Percentiles rank a stretch among this genome's conserved stretches.
Evolutionary conservation across 352 stramenopile species (phyloP).

Genomic region (Globisporangium irregulare): DNA sequence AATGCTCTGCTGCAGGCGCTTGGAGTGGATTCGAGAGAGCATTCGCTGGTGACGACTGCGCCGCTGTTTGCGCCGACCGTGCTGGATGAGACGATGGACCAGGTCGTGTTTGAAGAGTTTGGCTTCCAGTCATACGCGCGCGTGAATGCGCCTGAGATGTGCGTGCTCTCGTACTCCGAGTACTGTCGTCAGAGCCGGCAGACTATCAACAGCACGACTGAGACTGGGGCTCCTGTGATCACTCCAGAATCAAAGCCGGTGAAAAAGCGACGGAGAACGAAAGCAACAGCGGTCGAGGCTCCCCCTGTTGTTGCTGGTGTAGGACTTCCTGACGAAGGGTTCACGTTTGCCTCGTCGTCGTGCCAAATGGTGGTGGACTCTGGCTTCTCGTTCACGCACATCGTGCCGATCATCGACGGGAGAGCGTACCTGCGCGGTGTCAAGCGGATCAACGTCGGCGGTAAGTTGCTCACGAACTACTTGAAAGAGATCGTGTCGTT

Average conservation of each 20-base stretch:
- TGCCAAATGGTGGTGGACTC: constrained; percentile 90
- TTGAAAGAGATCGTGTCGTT: constrained; percentile 96
- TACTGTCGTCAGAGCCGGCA: constrained; percentile 20
- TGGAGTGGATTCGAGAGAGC: constrained; percentile 40
- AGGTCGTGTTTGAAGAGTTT: constrained; percentile 81
- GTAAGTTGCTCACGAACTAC: constrained; percentile 96
- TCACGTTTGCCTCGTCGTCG: constrained; percentile 46
- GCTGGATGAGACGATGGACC: constrained; percentile 70
- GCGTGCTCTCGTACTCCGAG: constrained; percentile 56
- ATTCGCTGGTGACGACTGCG: constrained; percentile 56
- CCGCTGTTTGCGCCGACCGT: constrained; percentile 52
- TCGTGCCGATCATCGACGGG: constrained; percentile 89
- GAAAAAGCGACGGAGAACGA: constrained; percentile 23
- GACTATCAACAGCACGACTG: not conserved
- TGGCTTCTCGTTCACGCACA: constrained; percentile 94
- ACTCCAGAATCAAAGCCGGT: constrained; percentile 1
- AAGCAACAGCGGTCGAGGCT: not conserved
- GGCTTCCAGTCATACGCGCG: constrained; percentile 53
- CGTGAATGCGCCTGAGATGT: constrained; percentile 56
- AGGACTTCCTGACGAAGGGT: not conserved
- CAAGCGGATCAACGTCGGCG: constrained; percentile 90
- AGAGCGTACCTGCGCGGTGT: constrained; percentile 45
- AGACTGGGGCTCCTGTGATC: not conserved
- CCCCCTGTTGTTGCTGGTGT: not conserved
- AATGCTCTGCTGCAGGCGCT: constrained; percentile 31